phyloP scores from a whole-genome alignment of 352 stramenopile genomes.

The Phytopythium boreale region DNA sequence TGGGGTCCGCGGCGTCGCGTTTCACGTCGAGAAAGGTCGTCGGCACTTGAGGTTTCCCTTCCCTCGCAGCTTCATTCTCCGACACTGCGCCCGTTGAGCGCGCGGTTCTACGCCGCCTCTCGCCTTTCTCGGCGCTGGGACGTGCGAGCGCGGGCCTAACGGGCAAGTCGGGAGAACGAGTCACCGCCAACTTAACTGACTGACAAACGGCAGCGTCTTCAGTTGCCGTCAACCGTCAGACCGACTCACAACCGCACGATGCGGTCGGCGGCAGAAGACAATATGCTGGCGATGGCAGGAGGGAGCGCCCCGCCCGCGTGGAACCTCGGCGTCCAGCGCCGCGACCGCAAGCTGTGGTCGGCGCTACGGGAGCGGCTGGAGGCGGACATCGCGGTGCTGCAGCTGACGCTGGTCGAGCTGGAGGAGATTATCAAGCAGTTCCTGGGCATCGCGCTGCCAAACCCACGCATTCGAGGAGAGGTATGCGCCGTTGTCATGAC shows the following conservation, averaged over 20 bases:
- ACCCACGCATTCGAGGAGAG: constrained; percentile 59
- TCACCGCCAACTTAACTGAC: neutral
- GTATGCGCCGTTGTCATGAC: constrained; percentile 12
- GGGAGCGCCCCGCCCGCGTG: constrained; percentile 18
- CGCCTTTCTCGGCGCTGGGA: neutral
- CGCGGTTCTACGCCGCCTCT: neutral
- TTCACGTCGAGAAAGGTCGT: neutral
- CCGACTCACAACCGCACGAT: neutral
- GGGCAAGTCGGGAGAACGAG: neutral
- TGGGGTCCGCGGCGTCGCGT: neutral
- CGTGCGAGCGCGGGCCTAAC: neutral
- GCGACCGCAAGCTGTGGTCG: constrained; percentile 68
- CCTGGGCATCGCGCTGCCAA: constrained; percentile 52
- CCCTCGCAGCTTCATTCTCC: neutral
- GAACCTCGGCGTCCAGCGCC: constrained; percentile 58
- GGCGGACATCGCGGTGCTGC: constrained; percentile 44
- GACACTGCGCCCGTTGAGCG: neutral
- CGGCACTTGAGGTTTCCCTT: too few species aligned
- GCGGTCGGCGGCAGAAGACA: neutral
- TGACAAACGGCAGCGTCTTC: too few species aligned
- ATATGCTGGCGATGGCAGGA: neutral
- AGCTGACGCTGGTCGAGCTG: constrained; percentile 72
- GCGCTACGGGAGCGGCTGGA: constrained; percentile 50
- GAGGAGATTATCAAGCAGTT: constrained; percentile 81
- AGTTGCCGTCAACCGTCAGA: neutral